Percentiles rank a stretch among this genome's conserved stretches.
These are phyloP conservation scores for Emericellopsis atlantica DNA, from an alignment of 2,329 filamentous ascomycete genomes.

Conservation along the genomic window DNA sequence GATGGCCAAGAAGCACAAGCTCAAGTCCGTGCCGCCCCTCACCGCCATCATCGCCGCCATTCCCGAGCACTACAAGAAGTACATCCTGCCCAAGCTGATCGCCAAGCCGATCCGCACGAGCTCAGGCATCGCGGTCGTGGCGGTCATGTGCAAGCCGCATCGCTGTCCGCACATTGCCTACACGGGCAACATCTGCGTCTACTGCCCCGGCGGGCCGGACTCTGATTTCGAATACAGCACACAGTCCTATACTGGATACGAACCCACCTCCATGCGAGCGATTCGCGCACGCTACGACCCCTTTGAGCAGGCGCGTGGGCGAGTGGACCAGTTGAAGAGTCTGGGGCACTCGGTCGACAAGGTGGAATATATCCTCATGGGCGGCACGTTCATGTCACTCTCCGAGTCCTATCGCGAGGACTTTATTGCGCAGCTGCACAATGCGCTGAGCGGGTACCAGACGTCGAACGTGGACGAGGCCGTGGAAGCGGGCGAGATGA, in stretches of 20 bases:
- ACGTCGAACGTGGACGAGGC: slow-evolving; percentile 92
- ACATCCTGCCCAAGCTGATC: slow-evolving; percentile 89
- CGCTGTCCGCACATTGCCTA: slow-evolving; percentile 96
- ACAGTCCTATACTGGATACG: slow-evolving; percentile 96
- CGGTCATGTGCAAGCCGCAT: slow-evolving; percentile 99
- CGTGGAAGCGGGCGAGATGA: slow-evolving; percentile 89
- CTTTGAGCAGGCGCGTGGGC: slow-evolving; percentile 89
- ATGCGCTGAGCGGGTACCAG: slow-evolving; percentile 91
- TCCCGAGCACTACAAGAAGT: slow-evolving; percentile 99
- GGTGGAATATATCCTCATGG: slow-evolving; percentile 99
- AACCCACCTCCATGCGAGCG: slow-evolving; percentile 95
- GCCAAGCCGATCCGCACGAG: slow-evolving; percentile 79
- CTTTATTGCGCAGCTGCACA: slow-evolving; percentile 93
- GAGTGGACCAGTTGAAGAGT: slow-evolving; percentile 92
- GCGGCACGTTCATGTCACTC: slow-evolving; percentile 97
- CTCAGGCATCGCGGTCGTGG: slow-evolving; percentile 93
- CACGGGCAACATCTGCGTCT: slow-evolving; percentile 97
- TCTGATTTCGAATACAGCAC: slow-evolving; percentile 99
- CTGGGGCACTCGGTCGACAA: slow-evolving; percentile 97
- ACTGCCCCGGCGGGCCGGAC: slow-evolving; percentile 93
- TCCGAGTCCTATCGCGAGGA: slow-evolving; percentile 79
- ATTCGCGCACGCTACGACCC: slow-evolving; percentile 96
- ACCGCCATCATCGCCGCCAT: slow-evolving; percentile 97
- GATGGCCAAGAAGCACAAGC: slow-evolving; percentile 82
- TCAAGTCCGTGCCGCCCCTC: slow-evolving; percentile 77